phyloP scores from a whole-genome alignment of 2,329 filamentous ascomycete genomes.

The Sporothrix phasma region DNA sequence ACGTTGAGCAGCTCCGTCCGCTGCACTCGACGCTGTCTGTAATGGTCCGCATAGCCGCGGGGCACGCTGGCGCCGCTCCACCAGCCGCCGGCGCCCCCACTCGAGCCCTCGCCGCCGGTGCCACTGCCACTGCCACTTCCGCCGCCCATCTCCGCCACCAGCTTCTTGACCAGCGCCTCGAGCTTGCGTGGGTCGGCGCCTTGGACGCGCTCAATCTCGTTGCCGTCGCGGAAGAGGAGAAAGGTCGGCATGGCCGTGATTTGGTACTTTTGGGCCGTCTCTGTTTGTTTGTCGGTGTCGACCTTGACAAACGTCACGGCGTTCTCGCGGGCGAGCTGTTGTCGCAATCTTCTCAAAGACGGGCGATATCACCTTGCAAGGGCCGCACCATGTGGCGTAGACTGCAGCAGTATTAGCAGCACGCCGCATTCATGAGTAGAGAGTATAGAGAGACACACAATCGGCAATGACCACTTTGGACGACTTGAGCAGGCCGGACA shows the following conservation, averaged over 20 bases:
- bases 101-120: slow-evolving; percentile 32
- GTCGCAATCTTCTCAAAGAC: slow-evolving; percentile 68
- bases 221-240: slow-evolving; percentile 69
- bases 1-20: slow-evolving; percentile 82
- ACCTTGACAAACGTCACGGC: slow-evolving; percentile 72
- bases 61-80: slow-evolving; percentile 73
- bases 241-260: slow-evolving; percentile 83
- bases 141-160: slow-evolving; percentile 55
- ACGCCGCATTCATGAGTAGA: neutral
- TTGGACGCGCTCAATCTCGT: slow-evolving; percentile 56
- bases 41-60: slow-evolving; percentile 71
- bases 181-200: slow-evolving; percentile 67
- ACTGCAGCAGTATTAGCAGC: slow-evolving; percentile 40
- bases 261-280: slow-evolving; percentile 62
- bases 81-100: slow-evolving; percentile 24
- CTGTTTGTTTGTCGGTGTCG: slow-evolving; percentile 49
- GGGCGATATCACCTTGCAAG: slow-evolving; percentile 76
- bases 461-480: slow-evolving; percentile 78
- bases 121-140: slow-evolving; percentile 25
- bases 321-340: slow-evolving; percentile 59
- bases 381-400: slow-evolving; percentile 77
- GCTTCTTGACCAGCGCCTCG: slow-evolving; percentile 58
- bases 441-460: slow-evolving; percentile 51
- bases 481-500: slow-evolving; percentile 56
- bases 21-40: slow-evolving; percentile 71